Base-by-base conservation (phyloP, 495 filamentous ascomycete species). In the Tuber borchii region DNA sequence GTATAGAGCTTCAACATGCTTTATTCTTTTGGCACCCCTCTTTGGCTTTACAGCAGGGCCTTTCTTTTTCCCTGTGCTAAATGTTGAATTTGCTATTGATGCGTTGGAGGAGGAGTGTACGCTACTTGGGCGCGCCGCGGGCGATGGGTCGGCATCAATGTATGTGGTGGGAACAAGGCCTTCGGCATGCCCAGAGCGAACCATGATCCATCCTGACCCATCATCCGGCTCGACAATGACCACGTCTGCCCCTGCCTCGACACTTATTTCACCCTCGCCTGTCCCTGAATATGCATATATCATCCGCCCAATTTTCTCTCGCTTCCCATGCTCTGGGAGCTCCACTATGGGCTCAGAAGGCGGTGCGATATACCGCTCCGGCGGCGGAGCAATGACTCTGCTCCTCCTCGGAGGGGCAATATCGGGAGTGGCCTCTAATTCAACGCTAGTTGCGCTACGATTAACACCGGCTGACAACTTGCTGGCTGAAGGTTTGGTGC, bases 31-130 rank as follows among this genome's bases (percentile, higher is more conserved):
- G 20, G 94, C 95, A 16, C 94, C 95, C 14, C 95, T 89, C 78
- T 92, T 91, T 16, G 95, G 95, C 37, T 94, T 96, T 20, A 99
- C 95, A 0, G 91, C 94, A 0, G 95, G 95, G 0, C 95, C 95
- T 81, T 97, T 92, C 84, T 95, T 96, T 86, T 96, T 97, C 19
- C 80, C 78, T 45, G 82, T 82, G 6, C 85, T 83, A 71, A 79
- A 51, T 31, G 71, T 76, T 19, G 76, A 79, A 65, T 79, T 79
- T 42, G 77, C 46, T 45, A 79, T 71, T 19, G 77, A 79, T 17
- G 42, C 73, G 37, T 76, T 76, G 40, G 77, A 90, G 1, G 92
- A 92, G 17, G 92, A 95, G 82, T 90, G 92, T 8, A 76, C 78
- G 22, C 78, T 80, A 7, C 72, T 71, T 19, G 78, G 74, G 14